These are phyloP conservation scores for Diaporthe destruens DNA, from an alignment of 2,329 filamentous ascomycete genomes.

Conservation along the genomic window DNA sequence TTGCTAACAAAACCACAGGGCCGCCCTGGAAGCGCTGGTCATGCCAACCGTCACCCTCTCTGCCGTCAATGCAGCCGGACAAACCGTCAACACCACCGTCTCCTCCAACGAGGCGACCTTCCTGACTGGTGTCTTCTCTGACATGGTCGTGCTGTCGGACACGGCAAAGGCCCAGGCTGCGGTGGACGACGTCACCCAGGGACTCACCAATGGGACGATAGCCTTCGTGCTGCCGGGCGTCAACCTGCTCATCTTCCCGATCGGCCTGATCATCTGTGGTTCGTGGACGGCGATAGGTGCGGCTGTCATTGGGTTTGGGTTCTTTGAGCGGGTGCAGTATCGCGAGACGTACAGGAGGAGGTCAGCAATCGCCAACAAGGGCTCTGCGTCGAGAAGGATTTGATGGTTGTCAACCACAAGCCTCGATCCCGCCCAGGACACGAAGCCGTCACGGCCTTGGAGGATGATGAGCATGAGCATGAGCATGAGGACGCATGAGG, in stretches of 20 bases:
- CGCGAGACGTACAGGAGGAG: conserved; percentile 72
- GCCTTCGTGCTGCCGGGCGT: conserved; percentile 79
- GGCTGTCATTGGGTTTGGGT: conserved; percentile 72
- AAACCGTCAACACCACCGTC: conserved; percentile 71
- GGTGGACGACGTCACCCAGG: conserved; percentile 60
- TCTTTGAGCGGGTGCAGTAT: conserved; percentile 74
- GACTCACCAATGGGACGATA: conserved; percentile 63
- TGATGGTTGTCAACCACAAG: conserved; percentile 41
- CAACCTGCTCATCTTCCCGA: conserved; percentile 76
- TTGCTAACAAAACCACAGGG: conserved; percentile 54
- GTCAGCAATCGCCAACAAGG: conserved; percentile 58
- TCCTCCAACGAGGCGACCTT: conserved; percentile 79
- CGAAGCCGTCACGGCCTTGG: background rate
- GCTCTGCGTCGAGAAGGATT: conserved; percentile 46
- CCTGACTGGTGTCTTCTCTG: conserved; percentile 77
- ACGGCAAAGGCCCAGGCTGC: conserved; percentile 62
- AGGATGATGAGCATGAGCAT: too few relatives aligned
- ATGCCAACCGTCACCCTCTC: conserved; percentile 77
- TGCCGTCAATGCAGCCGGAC: conserved; percentile 65
- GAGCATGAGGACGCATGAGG: background rate
- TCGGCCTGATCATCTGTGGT: conserved; percentile 75
- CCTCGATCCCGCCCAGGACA: background rate
- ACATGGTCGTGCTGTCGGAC: conserved; percentile 65
- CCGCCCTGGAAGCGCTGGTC: conserved; percentile 71
- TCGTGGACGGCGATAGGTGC: conserved; percentile 72